These are phyloP conservation scores for Botryotinia narcissicola DNA, from an alignment of 2,329 filamentous ascomycete species.

Conservation along the genomic window DNA sequence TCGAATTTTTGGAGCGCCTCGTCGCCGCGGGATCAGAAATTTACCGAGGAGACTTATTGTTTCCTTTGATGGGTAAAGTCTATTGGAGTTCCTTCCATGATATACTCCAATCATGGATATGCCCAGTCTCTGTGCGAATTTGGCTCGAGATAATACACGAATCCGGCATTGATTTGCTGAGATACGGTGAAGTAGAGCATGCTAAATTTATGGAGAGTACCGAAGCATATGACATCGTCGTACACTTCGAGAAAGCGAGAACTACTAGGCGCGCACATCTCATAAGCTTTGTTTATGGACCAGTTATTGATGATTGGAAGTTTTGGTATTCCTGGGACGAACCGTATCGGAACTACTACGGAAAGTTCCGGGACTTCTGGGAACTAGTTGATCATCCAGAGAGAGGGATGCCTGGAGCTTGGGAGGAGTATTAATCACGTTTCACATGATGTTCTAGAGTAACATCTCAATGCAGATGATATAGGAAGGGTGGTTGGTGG, in stretches of 20 bases:
- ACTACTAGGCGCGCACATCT: too few relatives aligned
- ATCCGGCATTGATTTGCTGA: background rate
- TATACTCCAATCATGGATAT: background rate
- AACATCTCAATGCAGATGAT: background rate
- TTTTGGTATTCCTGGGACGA: background rate
- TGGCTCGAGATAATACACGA: background rate
- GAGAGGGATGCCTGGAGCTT: background rate
- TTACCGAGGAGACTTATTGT: background rate
- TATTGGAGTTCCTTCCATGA: too few relatives aligned
- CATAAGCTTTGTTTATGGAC: background rate
- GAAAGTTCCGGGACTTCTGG: background rate
- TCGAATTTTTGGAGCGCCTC: background rate
- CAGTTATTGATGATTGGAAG: background rate
- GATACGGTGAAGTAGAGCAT: background rate
- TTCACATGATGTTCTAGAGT: background rate
- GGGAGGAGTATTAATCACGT: background rate
- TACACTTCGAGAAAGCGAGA: too few relatives aligned
- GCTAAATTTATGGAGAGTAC: background rate
- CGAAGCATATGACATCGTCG: too few relatives aligned
- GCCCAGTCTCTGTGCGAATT: background rate
- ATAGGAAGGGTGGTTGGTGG: accelerated
- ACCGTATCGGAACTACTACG: background rate
- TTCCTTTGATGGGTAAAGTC: too few relatives aligned
- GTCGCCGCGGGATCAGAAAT: accelerated
- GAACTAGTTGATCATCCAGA: constrained; percentile 1